Conservation (phyloP, 2,329 filamentous ascomycete genomes). For the Cryphonectria carpinicola region DNA sequence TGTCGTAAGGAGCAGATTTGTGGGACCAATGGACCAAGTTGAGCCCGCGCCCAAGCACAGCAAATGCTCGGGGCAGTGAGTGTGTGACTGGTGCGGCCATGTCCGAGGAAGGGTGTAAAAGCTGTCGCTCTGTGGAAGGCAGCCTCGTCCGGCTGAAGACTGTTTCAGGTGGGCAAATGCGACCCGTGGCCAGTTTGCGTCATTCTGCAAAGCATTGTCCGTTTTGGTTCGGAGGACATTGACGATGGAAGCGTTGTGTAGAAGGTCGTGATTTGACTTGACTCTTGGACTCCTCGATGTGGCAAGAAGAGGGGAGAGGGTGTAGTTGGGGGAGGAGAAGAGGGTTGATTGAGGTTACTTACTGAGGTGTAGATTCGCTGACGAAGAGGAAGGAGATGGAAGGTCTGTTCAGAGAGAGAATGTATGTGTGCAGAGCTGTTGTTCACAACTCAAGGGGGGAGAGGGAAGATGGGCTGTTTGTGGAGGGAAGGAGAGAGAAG, state of each 20-base stretch:
- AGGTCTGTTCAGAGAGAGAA: background rate
- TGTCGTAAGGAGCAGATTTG: background rate
- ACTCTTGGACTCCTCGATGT: constrained; percentile 21
- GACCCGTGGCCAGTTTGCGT: background rate
- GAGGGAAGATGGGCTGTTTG: constrained; percentile 15
- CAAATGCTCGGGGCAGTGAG: background rate
- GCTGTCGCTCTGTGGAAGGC: background rate
- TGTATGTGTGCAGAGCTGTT: constrained; percentile 2
- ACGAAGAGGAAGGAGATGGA: background rate
- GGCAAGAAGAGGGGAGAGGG: constrained; percentile 1
- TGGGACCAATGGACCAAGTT: background rate
- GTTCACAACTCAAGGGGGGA: constrained; percentile 13
- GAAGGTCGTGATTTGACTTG: constrained; percentile 10
- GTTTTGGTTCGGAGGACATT: constrained; percentile 5
- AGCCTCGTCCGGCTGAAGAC: background rate
- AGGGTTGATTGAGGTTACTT: constrained; percentile 14
- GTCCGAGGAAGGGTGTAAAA: background rate
- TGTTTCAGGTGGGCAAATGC: background rate
- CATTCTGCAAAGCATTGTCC: constrained; percentile 2
- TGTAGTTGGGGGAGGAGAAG: constrained; percentile 4
- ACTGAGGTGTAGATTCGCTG: constrained; percentile 11
- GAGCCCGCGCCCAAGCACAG: background rate
- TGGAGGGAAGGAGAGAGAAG: constrained; percentile 9
- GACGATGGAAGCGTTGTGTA: constrained; percentile 2
- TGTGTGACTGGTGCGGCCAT: background rate